Conservation (phyloP, 306 rosid genomes). For the Coriaria nepalensis region DNA sequence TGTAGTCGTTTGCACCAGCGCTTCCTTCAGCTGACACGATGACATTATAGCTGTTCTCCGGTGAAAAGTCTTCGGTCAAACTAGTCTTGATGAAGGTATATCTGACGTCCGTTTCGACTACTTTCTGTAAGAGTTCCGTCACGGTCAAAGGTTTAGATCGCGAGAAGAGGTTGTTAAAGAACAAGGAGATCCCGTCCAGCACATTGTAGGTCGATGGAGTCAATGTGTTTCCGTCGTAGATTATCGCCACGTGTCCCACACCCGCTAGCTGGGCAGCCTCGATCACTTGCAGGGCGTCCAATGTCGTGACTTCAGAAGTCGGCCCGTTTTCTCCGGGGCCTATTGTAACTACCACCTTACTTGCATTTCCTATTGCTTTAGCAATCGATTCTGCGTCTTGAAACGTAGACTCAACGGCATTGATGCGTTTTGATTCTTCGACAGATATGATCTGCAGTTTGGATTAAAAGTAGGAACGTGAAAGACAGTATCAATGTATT, state of each 20-base stretch:
- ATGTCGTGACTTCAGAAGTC: conserved; percentile 40
- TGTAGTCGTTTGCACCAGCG: conserved; percentile 67
- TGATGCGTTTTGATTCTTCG: conserved; percentile 76
- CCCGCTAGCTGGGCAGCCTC: conserved; percentile 86
- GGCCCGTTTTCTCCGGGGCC: conserved; percentile 74
- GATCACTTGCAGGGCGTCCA: conserved; percentile 67
- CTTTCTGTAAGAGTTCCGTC: conserved; percentile 55
- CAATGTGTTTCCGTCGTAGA: conserved; percentile 36
- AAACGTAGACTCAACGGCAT: conserved; percentile 69
- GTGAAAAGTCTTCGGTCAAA: conserved; percentile 64
- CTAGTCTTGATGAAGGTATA: conserved; percentile 80
- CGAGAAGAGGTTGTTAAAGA: conserved; percentile 72
- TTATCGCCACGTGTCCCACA: conserved; percentile 69
- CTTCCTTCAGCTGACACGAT: conserved; percentile 68
- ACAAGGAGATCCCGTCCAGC: conserved; percentile 68
- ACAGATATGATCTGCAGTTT: conserved; percentile 58
- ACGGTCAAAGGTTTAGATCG: conserved; percentile 43
- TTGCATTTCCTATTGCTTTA: conserved; percentile 89
- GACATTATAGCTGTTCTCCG: conserved; percentile 61
- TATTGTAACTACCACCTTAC: conserved; percentile 87
- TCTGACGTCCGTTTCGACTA: conserved; percentile 50
- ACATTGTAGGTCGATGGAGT: conserved; percentile 61
- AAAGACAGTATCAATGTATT: no score
- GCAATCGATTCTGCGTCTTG: conserved; percentile 64
- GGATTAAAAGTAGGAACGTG: not conserved